phyloP scores from a whole-genome alignment of 345 rosid species.

The Cardiospermum halicacabum region DNA sequence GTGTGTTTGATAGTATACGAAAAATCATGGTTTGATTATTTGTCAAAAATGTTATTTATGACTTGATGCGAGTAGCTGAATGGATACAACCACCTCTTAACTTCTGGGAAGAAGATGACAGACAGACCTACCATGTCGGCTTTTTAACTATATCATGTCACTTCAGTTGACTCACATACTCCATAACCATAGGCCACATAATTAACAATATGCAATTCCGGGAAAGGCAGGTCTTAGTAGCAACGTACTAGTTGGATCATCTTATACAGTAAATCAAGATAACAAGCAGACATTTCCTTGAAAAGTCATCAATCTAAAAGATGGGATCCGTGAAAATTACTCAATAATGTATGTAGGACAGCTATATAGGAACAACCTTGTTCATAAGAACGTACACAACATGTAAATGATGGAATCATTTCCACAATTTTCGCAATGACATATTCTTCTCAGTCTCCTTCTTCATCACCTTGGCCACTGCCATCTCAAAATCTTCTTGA shows the following conservation, averaged over 20 bases:
- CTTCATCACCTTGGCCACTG: slow-evolving; percentile 99
- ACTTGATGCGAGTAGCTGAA: too few relatives aligned
- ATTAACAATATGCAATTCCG: too few relatives aligned
- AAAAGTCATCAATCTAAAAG: not conserved
- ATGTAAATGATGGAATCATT: slow-evolving; percentile 31
- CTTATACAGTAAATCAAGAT: too few relatives aligned
- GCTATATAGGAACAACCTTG: slow-evolving; percentile 7
- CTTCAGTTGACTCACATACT: too few relatives aligned
- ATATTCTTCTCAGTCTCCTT: slow-evolving; percentile 99
- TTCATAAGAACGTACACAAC: not conserved
- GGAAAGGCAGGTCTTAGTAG: too few relatives aligned
- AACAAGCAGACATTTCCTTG: not conserved
- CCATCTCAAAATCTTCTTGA: slow-evolving; percentile 99
- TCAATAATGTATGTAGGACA: not conserved
- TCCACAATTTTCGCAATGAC: slow-evolving; percentile 98
- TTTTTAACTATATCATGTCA: too few relatives aligned
- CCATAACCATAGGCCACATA: too few relatives aligned
- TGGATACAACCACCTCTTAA: not conserved
- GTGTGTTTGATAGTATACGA: too few relatives aligned
- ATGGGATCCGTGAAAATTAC: slow-evolving; percentile 5
- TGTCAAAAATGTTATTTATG: too few relatives aligned
- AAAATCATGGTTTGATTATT: too few relatives aligned
- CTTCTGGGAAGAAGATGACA: too few relatives aligned
- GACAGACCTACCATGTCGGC: not conserved
- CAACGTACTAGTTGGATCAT: too few relatives aligned